Conservation (phyloP, 1,284 basidiomycete species). For the Erythrobasidium hasegawianum region DNA sequence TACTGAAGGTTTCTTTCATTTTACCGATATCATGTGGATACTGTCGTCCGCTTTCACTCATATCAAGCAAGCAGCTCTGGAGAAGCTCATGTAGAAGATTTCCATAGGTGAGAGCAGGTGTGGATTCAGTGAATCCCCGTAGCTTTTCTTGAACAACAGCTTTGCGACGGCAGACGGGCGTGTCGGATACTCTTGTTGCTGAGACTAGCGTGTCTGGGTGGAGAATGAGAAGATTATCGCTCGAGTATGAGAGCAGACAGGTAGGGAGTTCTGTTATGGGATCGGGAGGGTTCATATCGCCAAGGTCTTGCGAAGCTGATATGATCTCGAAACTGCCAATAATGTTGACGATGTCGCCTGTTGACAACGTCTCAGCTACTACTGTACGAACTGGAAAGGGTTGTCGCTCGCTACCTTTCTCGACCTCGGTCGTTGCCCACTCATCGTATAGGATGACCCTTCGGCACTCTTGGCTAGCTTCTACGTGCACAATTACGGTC, state of each 20-base stretch:
- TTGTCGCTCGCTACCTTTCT: conserved; percentile 24
- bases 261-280: conserved; percentile 17
- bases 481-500: conserved; percentile 33
- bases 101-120: conserved; percentile 67
- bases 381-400: neutral
- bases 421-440: conserved; percentile 38
- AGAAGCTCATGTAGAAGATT: conserved; percentile 85
- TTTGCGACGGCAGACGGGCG: conserved; percentile 73
- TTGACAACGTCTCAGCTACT: neutral
- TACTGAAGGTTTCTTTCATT: conserved; percentile 26
- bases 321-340: conserved; percentile 53
- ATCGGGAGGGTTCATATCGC: conserved; percentile 56
- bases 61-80: conserved; percentile 66
- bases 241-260: conserved; percentile 25
- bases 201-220: conserved; percentile 88
- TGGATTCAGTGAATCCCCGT: conserved; percentile 56
- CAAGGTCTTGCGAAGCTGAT: conserved; percentile 39
- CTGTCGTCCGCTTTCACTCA: conserved; percentile 60
- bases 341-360: conserved; percentile 74
- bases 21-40: conserved; percentile 59
- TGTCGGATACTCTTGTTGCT: conserved; percentile 76
- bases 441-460: conserved; percentile 39
- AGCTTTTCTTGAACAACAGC: conserved; percentile 68
- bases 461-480: conserved; percentile 20
- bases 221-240: conserved; percentile 59